Evolutionary conservation across 768 basidiomycete species (phyloP), one percentile per base, ranked within the genome.

Genomic region (Amanita muscaria): DNA sequence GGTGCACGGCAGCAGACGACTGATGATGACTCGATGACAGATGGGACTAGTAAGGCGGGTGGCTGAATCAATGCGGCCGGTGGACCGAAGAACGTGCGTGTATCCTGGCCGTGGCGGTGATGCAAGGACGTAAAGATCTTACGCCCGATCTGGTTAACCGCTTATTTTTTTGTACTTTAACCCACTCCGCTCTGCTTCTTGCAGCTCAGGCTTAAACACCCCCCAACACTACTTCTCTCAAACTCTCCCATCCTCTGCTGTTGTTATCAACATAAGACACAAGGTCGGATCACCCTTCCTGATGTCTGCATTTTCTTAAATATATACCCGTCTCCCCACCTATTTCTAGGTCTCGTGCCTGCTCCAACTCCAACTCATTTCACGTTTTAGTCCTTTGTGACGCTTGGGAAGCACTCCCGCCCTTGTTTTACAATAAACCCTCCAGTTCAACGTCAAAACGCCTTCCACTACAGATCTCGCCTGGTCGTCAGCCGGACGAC

Each of bases 11-110:
- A n/a, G n/a, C n/a, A n/a, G n/a, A n/a, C n/a, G n/a, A n/a, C n/a
- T n/a, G n/a, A n/a, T n/a, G n/a, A n/a, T n/a, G n/a, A n/a, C n/a
- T n/a, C n/a, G n/a, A n/a, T n/a, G n/a, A n/a, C n/a, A n/a, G n/a
- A n/a, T n/a, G n/a, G n/a, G n/a, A n/a, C n/a, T n/a, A n/a, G n/a
- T n/a, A n/a, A n/a, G n/a, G n/a, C n/a, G n/a, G n/a, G n/a, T n/a
- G n/a, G n/a, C n/a, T n/a, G n/a, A n/a, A n/a, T n/a, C n/a, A n/a
- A n/a, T n/a, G n/a, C n/a, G n/a, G n/a, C n/a, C n/a, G n/a, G n/a
- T n/a, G n/a, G n/a, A 64, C 69, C 70, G 71, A 74, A 54, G 66
- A 74, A 76, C 74, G 74, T 76, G 72, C 73, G 74, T 69, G 64
- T 52, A 55, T 56, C 52, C 53, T 53, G 56, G 42, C 40, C 9